phyloP scores from a whole-genome alignment of 148 eudicot genomes.

The Dysphania ambrosioides region DNA sequence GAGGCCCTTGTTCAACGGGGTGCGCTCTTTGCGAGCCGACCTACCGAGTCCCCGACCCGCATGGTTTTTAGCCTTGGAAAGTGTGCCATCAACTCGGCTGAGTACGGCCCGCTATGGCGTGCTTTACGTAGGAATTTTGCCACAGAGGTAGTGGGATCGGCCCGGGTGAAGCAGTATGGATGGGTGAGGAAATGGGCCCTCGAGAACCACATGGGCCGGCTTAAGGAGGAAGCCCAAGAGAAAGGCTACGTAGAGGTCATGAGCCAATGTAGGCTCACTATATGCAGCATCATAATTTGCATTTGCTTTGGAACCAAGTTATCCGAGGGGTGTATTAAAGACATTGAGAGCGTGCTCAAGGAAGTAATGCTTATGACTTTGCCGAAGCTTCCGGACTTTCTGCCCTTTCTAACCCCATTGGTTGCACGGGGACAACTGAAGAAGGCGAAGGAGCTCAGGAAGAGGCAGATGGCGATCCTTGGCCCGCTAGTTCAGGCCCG shows the following conservation, averaged over 20 bases:
- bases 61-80: constrained; percentile 77
- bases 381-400: constrained; percentile 81
- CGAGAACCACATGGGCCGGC: constrained; percentile 54
- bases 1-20: constrained; percentile 82
- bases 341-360: constrained; percentile 67
- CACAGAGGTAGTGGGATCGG: constrained; percentile 73
- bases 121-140: constrained; percentile 68
- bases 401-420: constrained; percentile 64
- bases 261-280: constrained; percentile 68
- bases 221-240: constrained; percentile 36
- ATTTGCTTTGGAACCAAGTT: constrained; percentile 82
- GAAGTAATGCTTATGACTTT: constrained; percentile 83
- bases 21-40: constrained; percentile 66
- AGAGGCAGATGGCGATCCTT: constrained; percentile 60
- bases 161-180: constrained; percentile 59
- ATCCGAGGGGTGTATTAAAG: constrained; percentile 39
- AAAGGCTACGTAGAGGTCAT: constrained; percentile 72
- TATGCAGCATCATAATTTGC: constrained; percentile 76
- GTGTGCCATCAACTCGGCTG: constrained; percentile 91
- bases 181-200: constrained; percentile 92
- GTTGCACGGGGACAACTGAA: constrained; percentile 51
- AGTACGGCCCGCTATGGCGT: constrained; percentile 82
- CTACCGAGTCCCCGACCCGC: constrained; percentile 78
- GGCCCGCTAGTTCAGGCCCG: constrained; percentile 63
- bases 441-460: constrained; percentile 60